Base-by-base conservation (phyloP, 371 early-diverging fungal species). In the Chytridium lagenaria region DNA sequence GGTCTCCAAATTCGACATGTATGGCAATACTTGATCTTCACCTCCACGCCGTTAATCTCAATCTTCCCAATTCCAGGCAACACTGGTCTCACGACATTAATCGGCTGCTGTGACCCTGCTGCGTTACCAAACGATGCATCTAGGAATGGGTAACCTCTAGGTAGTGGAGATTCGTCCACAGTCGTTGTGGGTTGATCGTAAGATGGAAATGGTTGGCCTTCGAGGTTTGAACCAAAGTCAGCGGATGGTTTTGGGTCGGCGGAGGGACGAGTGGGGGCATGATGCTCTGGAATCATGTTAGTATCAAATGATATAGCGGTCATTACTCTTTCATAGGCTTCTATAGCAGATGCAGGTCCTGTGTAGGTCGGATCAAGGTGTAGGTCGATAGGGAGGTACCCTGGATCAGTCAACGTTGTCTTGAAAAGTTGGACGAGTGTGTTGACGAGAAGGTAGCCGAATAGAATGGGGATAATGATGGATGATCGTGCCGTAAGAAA, bases 321-420 rank as follows among this genome's bases (percentile, higher is more conserved):
- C n/a, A 70, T 44, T 69, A 50, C 44, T 30, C 63, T 36, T 26
- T 52, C 16, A 23, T 52, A 52, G 26, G 55, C 55, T 22, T 52
- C 55, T 26, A 12, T 10, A 15, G 55, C 55, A 10, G 12, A n/a
- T 7, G 26, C n/a, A 5, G 55, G 55, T 10, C 55, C 55, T 7
- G 55, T 5, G 5, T 52, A 23, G 55, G 55, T 72, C 0, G 82
- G 81, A 69, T 93, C 90, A 31, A 37, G 36, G 34, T 61, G 61
- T 23, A 93, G 85, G 73, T 92, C 86, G 71, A 91, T 86, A 30
- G 93, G 93, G 69, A 95, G 84, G 63, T 91, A 90, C 38, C 96
- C 95, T 2, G 96, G 96, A 84, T 96, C 96, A 2, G 91, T 91
- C 84, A 92, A 91, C n/a, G 93, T 92, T 33, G 95, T 89, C 79